phyloP scores from a whole-genome alignment of 352 stramenopile species.

The Pythium volutum region DNA sequence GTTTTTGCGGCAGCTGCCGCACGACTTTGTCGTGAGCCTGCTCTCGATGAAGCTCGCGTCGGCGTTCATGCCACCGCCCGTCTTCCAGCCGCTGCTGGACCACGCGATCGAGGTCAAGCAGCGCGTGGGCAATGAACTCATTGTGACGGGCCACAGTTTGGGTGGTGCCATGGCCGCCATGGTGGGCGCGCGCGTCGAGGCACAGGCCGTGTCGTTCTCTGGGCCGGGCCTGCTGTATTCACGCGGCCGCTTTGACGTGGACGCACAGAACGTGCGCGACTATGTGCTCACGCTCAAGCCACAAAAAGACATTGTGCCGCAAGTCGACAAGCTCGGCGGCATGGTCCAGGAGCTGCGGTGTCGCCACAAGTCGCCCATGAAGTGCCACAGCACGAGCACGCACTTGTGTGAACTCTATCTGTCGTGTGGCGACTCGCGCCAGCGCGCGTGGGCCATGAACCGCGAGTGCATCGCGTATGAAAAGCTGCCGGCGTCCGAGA shows the following conservation, averaged over 20 bases:
- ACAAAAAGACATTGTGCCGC: slow-evolving; percentile 71
- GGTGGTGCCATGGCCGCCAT: slow-evolving; percentile 83
- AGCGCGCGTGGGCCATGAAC: slow-evolving; percentile 72
- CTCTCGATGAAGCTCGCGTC: slow-evolving; percentile 71
- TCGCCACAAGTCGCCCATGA: slow-evolving; percentile 65
- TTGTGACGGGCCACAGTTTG: slow-evolving; percentile 83
- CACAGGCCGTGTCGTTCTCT: slow-evolving; percentile 79
- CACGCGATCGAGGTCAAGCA: slow-evolving; percentile 57
- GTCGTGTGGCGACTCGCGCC: slow-evolving; percentile 72
- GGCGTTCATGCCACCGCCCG: slow-evolving; percentile 67
- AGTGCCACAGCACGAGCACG: slow-evolving; percentile 80
- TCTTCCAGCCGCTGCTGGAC: slow-evolving; percentile 68
- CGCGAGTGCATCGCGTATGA: slow-evolving; percentile 72
- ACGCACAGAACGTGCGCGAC: slow-evolving; percentile 73
- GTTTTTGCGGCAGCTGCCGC: slow-evolving; percentile 82
- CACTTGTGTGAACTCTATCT: slow-evolving; percentile 84
- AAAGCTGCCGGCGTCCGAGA: slow-evolving; percentile 3
- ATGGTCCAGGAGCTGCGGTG: slow-evolving; percentile 89
- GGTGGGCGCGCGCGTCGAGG: slow-evolving; percentile 75
- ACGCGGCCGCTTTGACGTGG: slow-evolving; percentile 69
- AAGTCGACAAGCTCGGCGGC: slow-evolving; percentile 75
- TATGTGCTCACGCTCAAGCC: slow-evolving; percentile 88
- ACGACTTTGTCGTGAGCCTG: slow-evolving; percentile 75
- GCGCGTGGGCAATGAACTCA: slow-evolving; percentile 65
- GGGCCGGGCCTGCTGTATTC: slow-evolving; percentile 76